Evolutionary conservation across 345 rosid genomes (phyloP).

Genomic region (Jatropha curcas): DNA sequence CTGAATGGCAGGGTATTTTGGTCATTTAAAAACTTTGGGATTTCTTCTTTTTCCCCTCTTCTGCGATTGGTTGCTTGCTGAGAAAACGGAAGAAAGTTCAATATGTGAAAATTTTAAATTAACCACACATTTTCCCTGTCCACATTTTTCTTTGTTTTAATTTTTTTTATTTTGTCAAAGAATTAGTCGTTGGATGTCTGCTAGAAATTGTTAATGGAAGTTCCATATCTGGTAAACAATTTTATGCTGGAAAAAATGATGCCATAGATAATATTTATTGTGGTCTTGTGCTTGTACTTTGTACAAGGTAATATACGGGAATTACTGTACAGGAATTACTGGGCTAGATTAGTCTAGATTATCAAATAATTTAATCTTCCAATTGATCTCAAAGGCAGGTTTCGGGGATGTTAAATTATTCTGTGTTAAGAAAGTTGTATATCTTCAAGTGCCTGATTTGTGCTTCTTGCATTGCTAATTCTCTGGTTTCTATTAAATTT

Average conservation of each 20-base stretch:
- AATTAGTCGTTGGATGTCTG: not conserved
- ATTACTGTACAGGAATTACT: too few species aligned
- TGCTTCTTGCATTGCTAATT: not conserved
- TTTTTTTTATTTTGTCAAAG: too few species aligned
- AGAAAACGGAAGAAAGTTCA: not conserved
- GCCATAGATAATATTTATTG: too few species aligned
- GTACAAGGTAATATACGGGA: too few species aligned
- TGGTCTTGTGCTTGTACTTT: too few species aligned
- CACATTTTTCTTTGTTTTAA: constrained; percentile 6
- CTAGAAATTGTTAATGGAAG: not conserved
- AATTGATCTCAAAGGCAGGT: not conserved
- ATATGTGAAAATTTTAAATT: not conserved
- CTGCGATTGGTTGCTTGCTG: constrained; percentile 13
- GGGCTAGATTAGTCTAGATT: not conserved
- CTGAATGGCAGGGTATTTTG: constrained; percentile 22
- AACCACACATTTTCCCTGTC: not conserved
- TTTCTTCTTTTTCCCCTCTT: not conserved
- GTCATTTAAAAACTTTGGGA: constrained; percentile 5
- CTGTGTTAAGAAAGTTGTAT: not conserved
- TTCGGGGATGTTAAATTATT: not conserved
- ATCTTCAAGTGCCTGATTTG: not conserved
- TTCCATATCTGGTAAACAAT: not conserved
- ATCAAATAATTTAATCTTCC: not conserved
- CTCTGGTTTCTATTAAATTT: not conserved
- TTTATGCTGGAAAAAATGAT: not conserved